Base-by-base conservation (phyloP, 345 rosid species). In the Pseudoturritis turrita region DNA sequence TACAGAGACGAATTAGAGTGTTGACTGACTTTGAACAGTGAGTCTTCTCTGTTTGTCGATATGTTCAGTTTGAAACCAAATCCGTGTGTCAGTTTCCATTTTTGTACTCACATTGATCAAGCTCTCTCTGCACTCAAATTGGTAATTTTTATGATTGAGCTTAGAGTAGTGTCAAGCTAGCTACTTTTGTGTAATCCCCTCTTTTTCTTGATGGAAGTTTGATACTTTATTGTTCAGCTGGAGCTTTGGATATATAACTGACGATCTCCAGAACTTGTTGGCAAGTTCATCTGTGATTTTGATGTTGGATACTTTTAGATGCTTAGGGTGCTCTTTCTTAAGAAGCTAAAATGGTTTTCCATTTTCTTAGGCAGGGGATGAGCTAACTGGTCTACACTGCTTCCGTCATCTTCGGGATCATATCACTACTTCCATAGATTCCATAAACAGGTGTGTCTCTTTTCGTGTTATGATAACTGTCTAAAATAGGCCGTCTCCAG, bases 401-500 rank as follows among this genome's bases (percentile, higher is more conserved):
- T 95, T 95, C 79, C 97, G 96, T 44, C 97, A 92, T 75, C 94
- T 95, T 77, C 91, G 96, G 50, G 99, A 95, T 80, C 96, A 87
- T 73, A 96, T 95, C 23, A 82, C 86, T 29, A 77, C 80, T 74
- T 86, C 98, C 47, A 78, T 89, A 77, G 99, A 92, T 74, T 88
- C 97, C 25, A 79, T 89, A 75, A 92, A 88, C 81, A 86, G 92
- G 99, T 95, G 76, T 12, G 15, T 59, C 39, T 62, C 67, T 36
- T 45, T 61, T 57, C 19, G 7, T 23, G 62, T 39, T 69, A 28
- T 62, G 53, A 28, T 62, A 15, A 45, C 41, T 37, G 60, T 22
- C 33, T 46, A 37, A 11, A 21, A 43, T 68, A 61, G 22, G 58
- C 41, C 35, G 31, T 59, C 45, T 68, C 44, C 3, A 33, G 57